These are phyloP conservation scores for Aureobasidium musti DNA, from an alignment of 2,329 filamentous ascomycete species.

Conservation along the genomic window DNA sequence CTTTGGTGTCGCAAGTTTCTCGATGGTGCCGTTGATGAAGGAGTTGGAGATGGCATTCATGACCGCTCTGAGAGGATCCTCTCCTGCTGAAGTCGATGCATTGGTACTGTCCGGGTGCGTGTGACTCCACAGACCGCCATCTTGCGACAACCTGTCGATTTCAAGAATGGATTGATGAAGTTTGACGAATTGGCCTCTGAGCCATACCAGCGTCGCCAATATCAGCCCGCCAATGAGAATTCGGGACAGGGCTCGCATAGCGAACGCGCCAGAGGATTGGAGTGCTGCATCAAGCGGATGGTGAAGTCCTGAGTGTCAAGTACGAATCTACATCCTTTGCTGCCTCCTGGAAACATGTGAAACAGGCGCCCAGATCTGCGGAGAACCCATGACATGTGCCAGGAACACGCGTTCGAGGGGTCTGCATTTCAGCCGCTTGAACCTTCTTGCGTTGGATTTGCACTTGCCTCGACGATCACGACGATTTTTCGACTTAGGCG, in stretches of 20 bases:
- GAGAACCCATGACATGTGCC: not conserved
- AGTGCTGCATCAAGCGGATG: not conserved
- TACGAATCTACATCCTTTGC: not conserved
- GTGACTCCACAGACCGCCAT: not conserved
- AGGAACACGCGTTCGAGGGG: not conserved
- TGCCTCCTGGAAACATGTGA: constrained; percentile 8
- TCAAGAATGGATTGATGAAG: constrained; percentile 8
- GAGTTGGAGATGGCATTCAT: constrained; percentile 18
- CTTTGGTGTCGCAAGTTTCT: constrained; percentile 15
- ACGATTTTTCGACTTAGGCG: too few relatives aligned
- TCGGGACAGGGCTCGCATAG: constrained; percentile 17
- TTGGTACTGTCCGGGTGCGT: not conserved
- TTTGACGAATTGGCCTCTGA: constrained; percentile 8
- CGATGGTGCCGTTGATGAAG: constrained; percentile 5
- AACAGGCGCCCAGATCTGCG: constrained; percentile 17
- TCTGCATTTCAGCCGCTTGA: not conserved
- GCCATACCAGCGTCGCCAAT: constrained; percentile 19
- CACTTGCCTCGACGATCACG: not conserved
- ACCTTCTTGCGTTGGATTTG: not conserved
- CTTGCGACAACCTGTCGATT: constrained; percentile 1
- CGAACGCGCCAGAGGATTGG: not conserved
- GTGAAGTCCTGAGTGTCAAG: not conserved
- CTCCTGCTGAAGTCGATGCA: not conserved
- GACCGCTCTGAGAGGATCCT: constrained; percentile 9
- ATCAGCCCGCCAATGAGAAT: constrained; percentile 15